Evolutionary conservation across 2,329 filamentous ascomycete species (phyloP), one percentile per base, ranked within the genome.

Genomic region (Aschersonia sp.): DNA sequence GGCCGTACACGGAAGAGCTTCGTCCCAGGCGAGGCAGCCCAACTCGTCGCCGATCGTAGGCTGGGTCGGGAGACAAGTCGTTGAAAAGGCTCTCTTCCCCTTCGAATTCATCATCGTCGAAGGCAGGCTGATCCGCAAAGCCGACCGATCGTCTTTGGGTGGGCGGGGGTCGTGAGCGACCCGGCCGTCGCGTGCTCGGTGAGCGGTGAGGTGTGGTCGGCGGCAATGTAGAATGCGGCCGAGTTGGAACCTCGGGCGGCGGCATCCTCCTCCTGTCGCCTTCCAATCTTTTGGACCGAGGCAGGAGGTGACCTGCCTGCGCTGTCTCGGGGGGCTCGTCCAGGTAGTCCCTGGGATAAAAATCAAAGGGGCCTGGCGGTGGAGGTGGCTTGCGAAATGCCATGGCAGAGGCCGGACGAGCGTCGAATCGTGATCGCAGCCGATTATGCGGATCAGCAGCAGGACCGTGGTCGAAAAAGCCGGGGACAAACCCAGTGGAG

Each of bases 201-300:
- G 60, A 55, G 10, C 59, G 58, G 51, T 59, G 65, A 3, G 60
- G 55, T 32, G 56, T 54, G 6, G 55, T 50, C 30, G 55, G 53
- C 9, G 60, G 60, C 44, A 61, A 43, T 6, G 62, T 58, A 12
- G 63, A 63, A 52, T 63, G 60, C 1, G 62, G 68, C 11, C 70
- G 59, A 45, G 46, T 46, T 22, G 62, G 62, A 40, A 62, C 54
- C 30, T 57, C 57, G 4, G 72, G 72, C 9, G 73, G 72, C 29
- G 74, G 73, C 72, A 75, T 74, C 32, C 64, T 62, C 45, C 56
- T 60, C 33, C 68, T 64, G 46, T 73, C 71, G 1, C 73, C 68
- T 0, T 70, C 65, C 6, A 62, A 57, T 47, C 66, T 69, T 55
- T 60, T 67, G 10, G 61, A 61, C 35, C 63, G 56, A 1, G 73